phyloP scores from a whole-genome alignment of 345 rosid species.

The Citrus glauca region DNA sequence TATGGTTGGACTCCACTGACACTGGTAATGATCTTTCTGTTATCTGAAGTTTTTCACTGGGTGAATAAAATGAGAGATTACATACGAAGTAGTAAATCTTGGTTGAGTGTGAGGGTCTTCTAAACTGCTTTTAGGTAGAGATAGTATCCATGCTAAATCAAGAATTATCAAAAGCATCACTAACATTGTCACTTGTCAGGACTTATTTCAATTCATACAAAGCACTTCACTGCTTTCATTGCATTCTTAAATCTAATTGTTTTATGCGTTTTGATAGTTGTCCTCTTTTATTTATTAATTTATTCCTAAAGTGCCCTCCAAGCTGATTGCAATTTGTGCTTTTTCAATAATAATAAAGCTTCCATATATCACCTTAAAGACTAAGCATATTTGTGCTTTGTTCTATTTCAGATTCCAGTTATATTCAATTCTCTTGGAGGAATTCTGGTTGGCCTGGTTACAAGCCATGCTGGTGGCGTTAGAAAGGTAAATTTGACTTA shows the following conservation, averaged over 20 bases:
- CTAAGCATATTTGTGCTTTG: neutral
- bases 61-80: neutral
- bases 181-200: neutral
- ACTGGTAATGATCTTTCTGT: constrained; percentile 43
- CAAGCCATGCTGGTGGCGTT: constrained; percentile 95
- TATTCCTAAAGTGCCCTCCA: neutral
- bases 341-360: neutral
- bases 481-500: constrained; percentile 59
- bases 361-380: neutral
- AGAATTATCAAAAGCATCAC: neutral
- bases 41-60: neutral
- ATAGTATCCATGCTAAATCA: neutral
- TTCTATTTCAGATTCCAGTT: constrained; percentile 66
- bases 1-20: constrained; percentile 95
- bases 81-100: neutral
- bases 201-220: neutral
- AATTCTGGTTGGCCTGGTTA: constrained; percentile 92
- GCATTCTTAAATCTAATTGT: neutral
- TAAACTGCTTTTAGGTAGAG: neutral
- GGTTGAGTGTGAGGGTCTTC: neutral
- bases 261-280: neutral
- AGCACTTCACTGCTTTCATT: neutral
- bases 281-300: neutral
- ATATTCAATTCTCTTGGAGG: constrained; percentile 84
- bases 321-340: neutral